These are phyloP conservation scores for Penicillium chermesinum DNA, from an alignment of 495 filamentous ascomycete genomes.

Conservation along the genomic window DNA sequence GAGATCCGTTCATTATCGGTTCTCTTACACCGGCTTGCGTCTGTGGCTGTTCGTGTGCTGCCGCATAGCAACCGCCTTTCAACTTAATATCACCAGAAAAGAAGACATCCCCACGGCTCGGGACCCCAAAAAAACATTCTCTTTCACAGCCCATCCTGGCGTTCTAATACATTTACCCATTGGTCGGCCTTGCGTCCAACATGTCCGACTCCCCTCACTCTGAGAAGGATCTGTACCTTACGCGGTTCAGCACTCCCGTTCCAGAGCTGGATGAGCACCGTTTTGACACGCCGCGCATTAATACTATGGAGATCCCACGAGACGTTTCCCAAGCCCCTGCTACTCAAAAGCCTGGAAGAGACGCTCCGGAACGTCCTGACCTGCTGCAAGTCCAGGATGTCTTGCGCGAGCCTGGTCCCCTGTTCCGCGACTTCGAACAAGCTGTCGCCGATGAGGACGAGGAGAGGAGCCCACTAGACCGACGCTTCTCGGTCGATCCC, in stretches of 20 bases:
- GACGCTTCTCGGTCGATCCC: conserved; percentile 38
- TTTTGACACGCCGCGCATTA: conserved; percentile 60
- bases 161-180: not conserved
- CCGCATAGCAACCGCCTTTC: conserved; percentile 6
- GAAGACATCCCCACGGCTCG: not conserved
- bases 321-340: conserved; percentile 36
- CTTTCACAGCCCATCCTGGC: conserved; percentile 14
- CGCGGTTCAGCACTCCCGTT: conserved; percentile 70
- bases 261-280: conserved; percentile 93
- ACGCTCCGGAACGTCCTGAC: conserved; percentile 38
- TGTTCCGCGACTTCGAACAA: conserved; percentile 70
- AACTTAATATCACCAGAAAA: not conserved
- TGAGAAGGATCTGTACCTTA: conserved; percentile 50
- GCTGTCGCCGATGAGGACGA: conserved; percentile 71
- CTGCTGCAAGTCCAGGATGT: conserved; percentile 48
- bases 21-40: conserved; percentile 30
- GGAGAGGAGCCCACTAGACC: conserved; percentile 38
- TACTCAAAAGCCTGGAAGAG: conserved; percentile 13
- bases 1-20: conserved; percentile 33
- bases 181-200: conserved; percentile 4
- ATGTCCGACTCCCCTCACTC: conserved; percentile 65
- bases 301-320: conserved; percentile 33
- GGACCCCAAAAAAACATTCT: conserved; percentile 4
- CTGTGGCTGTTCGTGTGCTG: conserved; percentile 25
- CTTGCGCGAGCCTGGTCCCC: conserved; percentile 43